Evolutionary conservation across 192 early-diverging fungal species (phyloP), one percentile per base, ranked within the genome.

Genomic region (Mycoemilia scoparia): DNA sequence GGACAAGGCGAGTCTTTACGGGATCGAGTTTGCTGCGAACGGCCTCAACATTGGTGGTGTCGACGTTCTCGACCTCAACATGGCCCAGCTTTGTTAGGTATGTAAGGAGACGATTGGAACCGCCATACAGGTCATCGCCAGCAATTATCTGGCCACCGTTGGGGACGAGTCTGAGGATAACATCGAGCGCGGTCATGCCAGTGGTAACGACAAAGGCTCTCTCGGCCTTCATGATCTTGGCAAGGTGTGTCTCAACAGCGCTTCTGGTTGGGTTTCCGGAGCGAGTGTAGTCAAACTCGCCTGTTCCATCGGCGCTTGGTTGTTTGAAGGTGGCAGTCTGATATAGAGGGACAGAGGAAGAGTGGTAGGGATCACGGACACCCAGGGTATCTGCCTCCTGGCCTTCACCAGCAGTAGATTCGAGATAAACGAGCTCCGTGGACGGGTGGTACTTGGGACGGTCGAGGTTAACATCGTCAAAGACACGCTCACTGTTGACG

Each of bases 291-390:
- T 97, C 92, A 49, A 84, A 97, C 34, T 88, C 83, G 9, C 85
- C 89, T 43, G 72, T 74, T 24, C 79, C 83, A 12, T 67, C 68
- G 4, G 79, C 84, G 13, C 62, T 53, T n/a, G 48, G 51, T 54
- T 92, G 87, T 62, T 89, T 93, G 62, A 97, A 97, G 0, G 92
- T 97, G 8, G 92, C 92, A 0, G 89, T 82, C 43, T 93, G 89
- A 68, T 97, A 97, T 43, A 97, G 87, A n/a, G 92, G 92, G 29
- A 87, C 75, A 5, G 82, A 86, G 14, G 81, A 69, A 7, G 89
- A 70, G 59, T 84, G 77, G 69, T 97, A 89, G 35, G 67, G 74
- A 54, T 97, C 89, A 44, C 64, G 69, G 28, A 67, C 64, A 24
- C 60, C 60, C 11, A 32, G 30, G 10, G 24, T 22, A 1, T 10